phyloP scores from a whole-genome alignment of 768 basidiomycete species.

The Boletus sensibilis region DNA sequence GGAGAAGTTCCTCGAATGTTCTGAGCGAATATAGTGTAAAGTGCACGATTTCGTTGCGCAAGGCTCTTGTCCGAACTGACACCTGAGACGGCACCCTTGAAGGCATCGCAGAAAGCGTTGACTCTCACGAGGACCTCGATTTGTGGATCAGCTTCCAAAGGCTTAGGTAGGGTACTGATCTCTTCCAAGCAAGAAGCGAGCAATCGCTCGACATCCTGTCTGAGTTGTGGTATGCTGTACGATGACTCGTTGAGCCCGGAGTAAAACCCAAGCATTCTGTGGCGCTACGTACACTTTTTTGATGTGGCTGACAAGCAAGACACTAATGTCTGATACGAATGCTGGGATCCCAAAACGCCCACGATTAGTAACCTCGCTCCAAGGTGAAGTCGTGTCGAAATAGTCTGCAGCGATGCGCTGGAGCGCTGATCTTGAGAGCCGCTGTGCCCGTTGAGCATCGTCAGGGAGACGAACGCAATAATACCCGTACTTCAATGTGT shows the following conservation, averaged over 20 bases:
- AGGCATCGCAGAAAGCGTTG: slow-evolving; percentile 43
- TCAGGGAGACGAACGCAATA: slow-evolving; percentile 66
- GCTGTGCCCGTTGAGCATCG: slow-evolving; percentile 48
- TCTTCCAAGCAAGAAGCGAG: slow-evolving; percentile 36
- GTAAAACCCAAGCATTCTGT: not conserved
- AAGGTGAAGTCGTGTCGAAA: slow-evolving; percentile 50
- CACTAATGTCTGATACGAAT: slow-evolving; percentile 52
- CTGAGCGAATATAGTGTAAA: slow-evolving; percentile 35
- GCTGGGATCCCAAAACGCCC: slow-evolving; percentile 53
- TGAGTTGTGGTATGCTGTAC: slow-evolving; percentile 49
- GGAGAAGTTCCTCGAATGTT: slow-evolving; percentile 41
- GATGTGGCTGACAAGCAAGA: slow-evolving; percentile 52
- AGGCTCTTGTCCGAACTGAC: slow-evolving; percentile 34
- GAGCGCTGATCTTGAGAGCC: slow-evolving; percentile 37
- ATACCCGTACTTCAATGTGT: slow-evolving; percentile 56
- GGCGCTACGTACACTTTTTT: slow-evolving; percentile 45
- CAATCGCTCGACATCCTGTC: slow-evolving; percentile 37
- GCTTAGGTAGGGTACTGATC: slow-evolving; percentile 41
- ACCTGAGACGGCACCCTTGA: slow-evolving; percentile 36
- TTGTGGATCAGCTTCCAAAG: slow-evolving; percentile 38
- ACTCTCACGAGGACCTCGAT: slow-evolving; percentile 47
- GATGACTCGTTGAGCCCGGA: not conserved
- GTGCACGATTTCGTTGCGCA: slow-evolving; percentile 34
- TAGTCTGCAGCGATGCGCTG: slow-evolving; percentile 41
- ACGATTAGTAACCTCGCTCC: slow-evolving; percentile 47